These are phyloP conservation scores for Collybia sp. DNA, from an alignment of 768 basidiomycete species.

Conservation along the genomic window DNA sequence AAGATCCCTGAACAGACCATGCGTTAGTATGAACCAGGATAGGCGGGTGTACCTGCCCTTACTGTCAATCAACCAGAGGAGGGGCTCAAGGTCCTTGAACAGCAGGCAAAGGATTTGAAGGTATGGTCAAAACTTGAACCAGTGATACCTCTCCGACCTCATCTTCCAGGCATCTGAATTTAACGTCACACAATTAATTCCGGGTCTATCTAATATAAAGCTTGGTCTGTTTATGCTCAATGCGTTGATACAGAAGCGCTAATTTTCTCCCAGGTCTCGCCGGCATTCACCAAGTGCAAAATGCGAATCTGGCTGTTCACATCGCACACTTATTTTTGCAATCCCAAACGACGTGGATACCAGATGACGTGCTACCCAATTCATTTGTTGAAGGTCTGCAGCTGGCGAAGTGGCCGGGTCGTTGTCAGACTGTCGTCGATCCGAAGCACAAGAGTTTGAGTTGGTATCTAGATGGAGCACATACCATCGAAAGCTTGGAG, in stretches of 20 bases:
- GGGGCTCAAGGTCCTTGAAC: constrained; percentile 61
- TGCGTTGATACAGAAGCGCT: no score
- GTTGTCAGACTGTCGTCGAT: constrained; percentile 83
- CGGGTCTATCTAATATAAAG: constrained; percentile 46
- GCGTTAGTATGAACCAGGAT: constrained; percentile 1
- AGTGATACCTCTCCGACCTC: constrained; percentile 1
- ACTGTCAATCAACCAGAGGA: constrained; percentile 74
- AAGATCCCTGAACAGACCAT: constrained; percentile 4
- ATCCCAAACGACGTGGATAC: constrained; percentile 18
- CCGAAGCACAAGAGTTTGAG: constrained; percentile 44
- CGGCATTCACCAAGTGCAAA: constrained; percentile 81
- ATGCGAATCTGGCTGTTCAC: constrained; percentile 81
- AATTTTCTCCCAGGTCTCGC: constrained; percentile 56
- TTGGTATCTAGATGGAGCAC: constrained; percentile 96
- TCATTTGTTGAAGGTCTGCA: constrained; percentile 60
- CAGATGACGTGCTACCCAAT: constrained; percentile 36
- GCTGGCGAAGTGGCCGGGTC: constrained; percentile 84
- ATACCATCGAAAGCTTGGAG: constrained; percentile 85
- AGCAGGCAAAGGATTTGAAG: constrained; percentile 62
- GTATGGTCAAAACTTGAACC: constrained; percentile 29
- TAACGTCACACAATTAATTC: constrained; percentile 47
- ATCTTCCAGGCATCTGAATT: constrained; percentile 61
- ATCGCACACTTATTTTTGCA: constrained; percentile 65
- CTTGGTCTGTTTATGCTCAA: constrained; percentile 44
- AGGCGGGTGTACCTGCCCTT: constrained; percentile 83